A percentile compares a stretch with the other conserved stretches of the same genome.
Evolutionary conservation across 192 early-diverging fungal genomes (phyloP).

Genomic region (Backusella tuberculispora): DNA sequence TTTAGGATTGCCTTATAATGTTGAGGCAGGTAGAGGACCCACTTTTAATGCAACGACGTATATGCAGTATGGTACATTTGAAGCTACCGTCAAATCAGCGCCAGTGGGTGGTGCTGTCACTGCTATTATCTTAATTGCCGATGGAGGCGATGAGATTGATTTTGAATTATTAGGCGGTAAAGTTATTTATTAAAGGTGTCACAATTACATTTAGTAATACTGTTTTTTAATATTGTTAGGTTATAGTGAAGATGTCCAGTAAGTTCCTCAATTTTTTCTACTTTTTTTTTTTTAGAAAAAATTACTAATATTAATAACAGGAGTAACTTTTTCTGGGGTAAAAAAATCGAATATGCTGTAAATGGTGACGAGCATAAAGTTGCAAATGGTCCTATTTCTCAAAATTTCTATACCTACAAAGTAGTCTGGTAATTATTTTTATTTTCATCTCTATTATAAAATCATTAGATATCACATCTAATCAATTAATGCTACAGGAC

Average conservation of each 20-base stretch:
- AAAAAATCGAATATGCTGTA: constrained; percentile 18
- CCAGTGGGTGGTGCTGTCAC: constrained; percentile 42
- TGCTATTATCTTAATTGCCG: constrained; percentile 44
- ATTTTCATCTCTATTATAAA: background rate
- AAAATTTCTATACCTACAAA: constrained; percentile 50
- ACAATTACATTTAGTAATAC: background rate
- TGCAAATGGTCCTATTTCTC: constrained; percentile 25
- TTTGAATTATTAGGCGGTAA: constrained; percentile 51
- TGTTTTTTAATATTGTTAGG: background rate
- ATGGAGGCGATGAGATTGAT: constrained; percentile 56
- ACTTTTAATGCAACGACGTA: constrained; percentile 23
- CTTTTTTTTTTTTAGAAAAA: background rate
- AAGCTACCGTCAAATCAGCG: constrained; percentile 44
- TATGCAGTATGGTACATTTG: constrained; percentile 49
- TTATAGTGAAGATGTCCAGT: constrained; percentile 4
- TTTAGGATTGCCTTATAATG: constrained; percentile 21
- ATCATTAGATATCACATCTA: too few relatives aligned
- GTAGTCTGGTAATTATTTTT: constrained; percentile 48
- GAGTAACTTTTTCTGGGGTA: constrained; percentile 34
- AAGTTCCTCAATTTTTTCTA: background rate
- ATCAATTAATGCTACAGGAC: constrained; percentile 16
- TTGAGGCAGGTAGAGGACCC: constrained; percentile 13
- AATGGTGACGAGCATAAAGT: constrained; percentile 28
- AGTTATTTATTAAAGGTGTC: background rate
- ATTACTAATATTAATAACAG: background rate